phyloP scores from a whole-genome alignment of 2,329 filamentous ascomycete genomes.

The Aspergillus phoenicis region DNA sequence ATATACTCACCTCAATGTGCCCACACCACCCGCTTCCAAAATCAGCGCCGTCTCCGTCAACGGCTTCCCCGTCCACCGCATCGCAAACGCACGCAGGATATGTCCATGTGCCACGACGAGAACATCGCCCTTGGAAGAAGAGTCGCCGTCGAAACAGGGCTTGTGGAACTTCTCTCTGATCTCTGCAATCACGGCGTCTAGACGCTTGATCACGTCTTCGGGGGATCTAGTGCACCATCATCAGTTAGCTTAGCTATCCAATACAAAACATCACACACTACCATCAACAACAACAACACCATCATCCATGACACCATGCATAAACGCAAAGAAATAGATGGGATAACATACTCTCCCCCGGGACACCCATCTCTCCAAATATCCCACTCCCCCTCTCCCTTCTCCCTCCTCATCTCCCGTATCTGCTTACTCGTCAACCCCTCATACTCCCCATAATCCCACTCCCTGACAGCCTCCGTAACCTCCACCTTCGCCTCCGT shows the following conservation, averaged over 20 bases:
- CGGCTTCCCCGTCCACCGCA: conserved; percentile 77
- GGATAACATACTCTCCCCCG: conserved; percentile 70
- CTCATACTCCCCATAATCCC: conserved; percentile 88
- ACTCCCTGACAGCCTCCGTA: conserved; percentile 72
- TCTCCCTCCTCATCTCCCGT: conserved; percentile 56
- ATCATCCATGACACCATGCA: not conserved
- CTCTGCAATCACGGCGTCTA: conserved; percentile 75
- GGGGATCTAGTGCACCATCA: conserved; percentile 58
- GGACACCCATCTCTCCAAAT: conserved; percentile 90
- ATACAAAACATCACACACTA: not conserved
- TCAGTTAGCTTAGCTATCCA: not conserved
- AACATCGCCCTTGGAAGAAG: conserved; percentile 61
- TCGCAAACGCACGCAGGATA: conserved; percentile 83
- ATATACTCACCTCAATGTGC: conserved; percentile 67
- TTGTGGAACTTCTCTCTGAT: conserved; percentile 69
- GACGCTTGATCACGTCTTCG: conserved; percentile 68
- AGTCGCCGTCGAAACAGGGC: conserved; percentile 60
- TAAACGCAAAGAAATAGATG: not conserved
- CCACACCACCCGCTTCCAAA: conserved; percentile 85
- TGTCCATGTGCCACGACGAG: conserved; percentile 87
- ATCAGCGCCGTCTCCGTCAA: conserved; percentile 76
- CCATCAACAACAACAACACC: not conserved
- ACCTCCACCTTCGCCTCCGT: conserved; percentile 37
- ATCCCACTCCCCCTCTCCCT: conserved; percentile 69
- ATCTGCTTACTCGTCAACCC: conserved; percentile 75